Conservation (phyloP, 371 early-diverging fungal species). For the Lichtheimia ornata region DNA sequence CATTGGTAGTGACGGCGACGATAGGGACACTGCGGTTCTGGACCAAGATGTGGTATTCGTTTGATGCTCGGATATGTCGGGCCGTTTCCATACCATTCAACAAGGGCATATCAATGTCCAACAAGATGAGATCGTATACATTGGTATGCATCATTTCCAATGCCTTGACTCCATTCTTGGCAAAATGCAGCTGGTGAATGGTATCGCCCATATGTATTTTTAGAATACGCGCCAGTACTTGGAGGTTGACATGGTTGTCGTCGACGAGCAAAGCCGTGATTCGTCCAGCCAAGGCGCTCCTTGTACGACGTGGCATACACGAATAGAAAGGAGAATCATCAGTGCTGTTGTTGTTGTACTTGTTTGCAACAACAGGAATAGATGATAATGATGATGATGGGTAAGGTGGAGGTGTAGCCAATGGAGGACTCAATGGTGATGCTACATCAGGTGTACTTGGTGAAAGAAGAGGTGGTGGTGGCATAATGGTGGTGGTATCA, state of each 20-base stretch:
- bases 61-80: conserved; percentile 32
- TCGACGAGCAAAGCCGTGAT: conserved; percentile 41
- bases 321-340: background rate
- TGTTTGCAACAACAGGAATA: background rate
- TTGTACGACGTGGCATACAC: conserved; percentile 4
- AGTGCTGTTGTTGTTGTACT: conserved; percentile 4
- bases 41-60: conserved; percentile 45
- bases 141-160: conserved; percentile 42
- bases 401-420: conserved; percentile 4
- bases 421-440: conserved; percentile 6
- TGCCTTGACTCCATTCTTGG: conserved; percentile 41
- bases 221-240: conserved; percentile 54
- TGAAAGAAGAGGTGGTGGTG: background rate
- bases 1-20: conserved; percentile 71
- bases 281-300: conserved; percentile 6
- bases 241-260: conserved; percentile 62
- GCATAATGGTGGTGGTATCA: too few relatives aligned
- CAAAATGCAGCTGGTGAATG: conserved; percentile 41
- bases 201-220: conserved; percentile 50
- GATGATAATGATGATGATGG: background rate
- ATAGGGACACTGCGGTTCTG: conserved; percentile 60
- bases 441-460: conserved; percentile 1
- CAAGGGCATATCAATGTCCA: conserved; percentile 70
- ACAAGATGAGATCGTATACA: conserved; percentile 52
- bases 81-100: conserved; percentile 60